Evolutionary conservation across 345 rosid species (phyloP), one percentile per base, ranked within the genome.

Genomic region (Luvunga scandens): DNA sequence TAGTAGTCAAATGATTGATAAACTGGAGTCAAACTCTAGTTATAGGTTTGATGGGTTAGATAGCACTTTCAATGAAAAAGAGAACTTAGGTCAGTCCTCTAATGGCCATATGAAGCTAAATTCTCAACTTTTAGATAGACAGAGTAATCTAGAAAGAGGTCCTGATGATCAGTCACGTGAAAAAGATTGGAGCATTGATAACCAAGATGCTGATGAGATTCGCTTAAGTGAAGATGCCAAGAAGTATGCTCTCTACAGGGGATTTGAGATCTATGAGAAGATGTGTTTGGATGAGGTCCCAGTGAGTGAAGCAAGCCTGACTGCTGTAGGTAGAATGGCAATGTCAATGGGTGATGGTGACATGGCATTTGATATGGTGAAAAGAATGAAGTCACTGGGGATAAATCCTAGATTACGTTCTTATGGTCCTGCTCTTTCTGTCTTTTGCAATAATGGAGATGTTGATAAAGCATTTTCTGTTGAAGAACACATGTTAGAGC

Each of bases 291-390:
- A 83, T 69, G 66, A 84, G 64, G 80, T 90, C 71, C 88, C 89
- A 4, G 64, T 88, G 88, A 89, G 85, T 36, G 96, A 90, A 78
- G 92, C 93, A 71, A 83, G 81, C 27, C 77, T 91, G 74, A 91
- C 92, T 38, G 83, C 92, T 72, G 84, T 89, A 63, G 91, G 91
- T 50, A 91, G 93, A 80, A 87, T 90, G 91, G 96, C 92, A 5
- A 83, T 76, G 87, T 82, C 93, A 38, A 83, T 81, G 78, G 87
- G 85, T 55, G 80, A 91, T 82, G 92, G 90, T 59, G 89, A 90
- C 63, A 79, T 85, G 93, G 92, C 96, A n/a, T 89, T 91, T 79
- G 90, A 88, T 78, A 71, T 78, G 89, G 93, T 91, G 80, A 91
- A 89, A 86, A 77, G 83, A 83, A 91, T 91, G 93, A 82, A 79